Conservation (phyloP, 257 asterid species). For the Solanum clarkiae region DNA sequence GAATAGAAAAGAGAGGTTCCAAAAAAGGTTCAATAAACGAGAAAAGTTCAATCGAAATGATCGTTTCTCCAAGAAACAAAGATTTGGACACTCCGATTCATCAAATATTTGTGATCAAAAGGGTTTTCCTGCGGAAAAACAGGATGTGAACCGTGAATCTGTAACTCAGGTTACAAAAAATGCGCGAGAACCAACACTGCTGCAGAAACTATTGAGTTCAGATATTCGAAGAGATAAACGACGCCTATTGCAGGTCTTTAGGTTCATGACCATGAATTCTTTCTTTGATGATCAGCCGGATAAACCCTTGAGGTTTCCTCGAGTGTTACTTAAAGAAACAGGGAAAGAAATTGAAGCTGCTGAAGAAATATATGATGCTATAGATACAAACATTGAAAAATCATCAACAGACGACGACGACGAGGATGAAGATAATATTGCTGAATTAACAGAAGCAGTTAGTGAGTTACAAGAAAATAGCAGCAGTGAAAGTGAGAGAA, state of each 20-base stretch:
- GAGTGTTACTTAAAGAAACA: conserved; percentile 39
- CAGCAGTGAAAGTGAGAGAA: background rate
- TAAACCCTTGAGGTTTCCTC: conserved; percentile 49
- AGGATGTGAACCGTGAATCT: background rate
- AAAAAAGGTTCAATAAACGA: conserved; percentile 39
- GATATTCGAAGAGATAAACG: conserved; percentile 65
- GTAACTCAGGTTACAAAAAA: background rate
- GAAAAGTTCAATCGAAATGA: conserved; percentile 40
- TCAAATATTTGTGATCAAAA: conserved; percentile 9
- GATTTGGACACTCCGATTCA: conserved; percentile 13
- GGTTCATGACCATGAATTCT: conserved; percentile 78
- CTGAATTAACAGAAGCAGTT: background rate
- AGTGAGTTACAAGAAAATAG: background rate
- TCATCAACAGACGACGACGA: background rate
- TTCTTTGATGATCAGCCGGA: conserved; percentile 46
- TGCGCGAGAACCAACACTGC: conserved; percentile 49
- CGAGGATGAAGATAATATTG: background rate
- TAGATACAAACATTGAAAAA: background rate
- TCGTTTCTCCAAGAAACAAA: conserved; percentile 29
- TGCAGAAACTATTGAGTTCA: conserved; percentile 55
- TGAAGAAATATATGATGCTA: conserved; percentile 7
- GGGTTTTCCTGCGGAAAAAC: conserved; percentile 16
- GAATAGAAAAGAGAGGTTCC: conserved; percentile 44
- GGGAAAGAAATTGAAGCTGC: conserved; percentile 10
- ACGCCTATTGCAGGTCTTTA: conserved; percentile 62